Evolutionary conservation across 139 green algal species (phyloP).

Genomic region (Volvox reticuliferus): DNA sequence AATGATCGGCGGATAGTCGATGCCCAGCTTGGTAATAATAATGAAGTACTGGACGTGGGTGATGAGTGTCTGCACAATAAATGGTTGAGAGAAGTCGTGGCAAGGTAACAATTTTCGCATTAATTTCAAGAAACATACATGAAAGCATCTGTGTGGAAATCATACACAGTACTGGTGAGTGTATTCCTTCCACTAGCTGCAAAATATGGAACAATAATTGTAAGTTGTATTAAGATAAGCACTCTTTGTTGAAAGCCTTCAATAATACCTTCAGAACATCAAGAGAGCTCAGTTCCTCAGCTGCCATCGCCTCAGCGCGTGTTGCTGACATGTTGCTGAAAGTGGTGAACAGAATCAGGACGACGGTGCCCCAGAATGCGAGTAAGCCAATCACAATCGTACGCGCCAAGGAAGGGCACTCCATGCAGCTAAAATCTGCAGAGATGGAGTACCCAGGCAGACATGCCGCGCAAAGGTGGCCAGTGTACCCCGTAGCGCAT

Average conservation of each 20-base stretch:
- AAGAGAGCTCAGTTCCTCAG: not conserved
- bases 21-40: constrained; percentile 17
- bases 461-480: constrained; percentile 4
- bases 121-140: no score
- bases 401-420: not conserved
- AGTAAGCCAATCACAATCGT: not conserved
- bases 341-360: not conserved
- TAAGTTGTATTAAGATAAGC: no score
- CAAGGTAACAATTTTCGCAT: no score
- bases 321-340: not conserved
- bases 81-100: no score
- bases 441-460: not conserved
- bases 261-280: constrained; percentile 11
- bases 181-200: no score
- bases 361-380: constrained; percentile 7
- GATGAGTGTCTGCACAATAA: not conserved
- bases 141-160: no score
- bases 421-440: not conserved
- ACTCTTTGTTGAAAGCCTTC: no score
- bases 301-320: not conserved
- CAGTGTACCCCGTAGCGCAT: constrained; percentile 10
- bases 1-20: not conserved
- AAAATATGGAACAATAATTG: no score
- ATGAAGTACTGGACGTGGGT: constrained; percentile 12
- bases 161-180: no score